Percentiles rank a stretch among this genome's conserved stretches.
Evolutionary conservation across 768 basidiomycete species (phyloP).

Genomic region (Calocybe indica): DNA sequence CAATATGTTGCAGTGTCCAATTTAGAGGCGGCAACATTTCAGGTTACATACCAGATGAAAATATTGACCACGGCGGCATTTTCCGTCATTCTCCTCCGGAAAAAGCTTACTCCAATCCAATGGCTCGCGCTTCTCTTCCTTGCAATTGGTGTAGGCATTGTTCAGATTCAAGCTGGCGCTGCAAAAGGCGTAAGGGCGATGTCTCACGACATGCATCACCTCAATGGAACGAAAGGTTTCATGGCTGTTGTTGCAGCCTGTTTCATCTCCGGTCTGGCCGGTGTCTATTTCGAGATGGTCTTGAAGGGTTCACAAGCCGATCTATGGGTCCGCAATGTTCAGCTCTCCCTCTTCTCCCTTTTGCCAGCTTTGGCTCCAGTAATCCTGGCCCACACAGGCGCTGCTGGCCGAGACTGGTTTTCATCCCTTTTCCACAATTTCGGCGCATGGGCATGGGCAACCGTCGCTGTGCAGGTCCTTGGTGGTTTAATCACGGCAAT

Average conservation of each 20-base stretch:
- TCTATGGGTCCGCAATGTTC: conserved; percentile 95
- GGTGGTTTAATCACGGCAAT: conserved; percentile 91
- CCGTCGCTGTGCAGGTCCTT: conserved; percentile 80
- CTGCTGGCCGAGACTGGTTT: too few species aligned
- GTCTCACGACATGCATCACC: conserved; percentile 11
- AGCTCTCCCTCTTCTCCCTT: conserved; percentile 90
- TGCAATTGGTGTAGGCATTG: conserved; percentile 84
- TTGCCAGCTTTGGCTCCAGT: conserved; percentile 83
- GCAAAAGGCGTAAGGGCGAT: conserved; percentile 14
- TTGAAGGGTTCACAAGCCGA: conserved; percentile 85
- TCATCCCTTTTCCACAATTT: not conserved
- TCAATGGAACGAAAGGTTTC: conserved; percentile 76
- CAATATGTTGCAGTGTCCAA: conserved; percentile 95
- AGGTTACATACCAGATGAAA: conserved; percentile 97
- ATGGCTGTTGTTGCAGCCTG: conserved; percentile 87
- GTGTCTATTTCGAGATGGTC: conserved; percentile 98
- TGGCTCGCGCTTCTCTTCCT: conserved; percentile 85
- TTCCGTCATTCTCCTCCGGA: conserved; percentile 76
- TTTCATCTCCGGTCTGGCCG: conserved; percentile 92
- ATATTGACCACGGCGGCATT: conserved; percentile 91
- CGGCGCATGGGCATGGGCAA: conserved; percentile 76
- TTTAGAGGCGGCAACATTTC: conserved; percentile 92
- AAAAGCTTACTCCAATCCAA: conserved; percentile 64
- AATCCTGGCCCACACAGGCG: conserved; percentile 30
- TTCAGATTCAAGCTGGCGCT: conserved; percentile 68